A percentile compares a stretch with the other conserved stretches of the same genome.
Evolutionary conservation across 208 protist genomes (phyloP).

Genomic region (Vickermania spadyakhi): DNA sequence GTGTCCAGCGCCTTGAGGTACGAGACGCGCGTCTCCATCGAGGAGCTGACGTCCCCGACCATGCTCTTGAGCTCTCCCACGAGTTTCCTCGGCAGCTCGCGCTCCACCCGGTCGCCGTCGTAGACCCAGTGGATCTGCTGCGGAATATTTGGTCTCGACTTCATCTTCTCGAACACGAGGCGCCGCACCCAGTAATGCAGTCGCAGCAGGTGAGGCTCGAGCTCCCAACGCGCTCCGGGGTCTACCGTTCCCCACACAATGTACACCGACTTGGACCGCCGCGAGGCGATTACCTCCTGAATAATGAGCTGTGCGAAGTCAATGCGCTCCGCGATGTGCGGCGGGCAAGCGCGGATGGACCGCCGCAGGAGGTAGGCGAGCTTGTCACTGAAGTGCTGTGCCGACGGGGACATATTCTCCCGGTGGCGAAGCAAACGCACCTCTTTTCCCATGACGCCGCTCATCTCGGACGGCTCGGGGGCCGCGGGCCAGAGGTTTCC

Average conservation of each 20-base stretch:
- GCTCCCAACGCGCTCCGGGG: constrained; percentile 62
- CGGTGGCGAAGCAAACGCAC: constrained; percentile 64
- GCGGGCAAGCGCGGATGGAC: constrained; percentile 70
- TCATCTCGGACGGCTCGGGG: constrained; percentile 30
- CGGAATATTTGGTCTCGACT: constrained; percentile 77
- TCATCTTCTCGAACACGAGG: constrained; percentile 66
- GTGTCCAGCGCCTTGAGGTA: constrained; percentile 88
- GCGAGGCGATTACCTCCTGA: constrained; percentile 76
- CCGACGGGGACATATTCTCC: constrained; percentile 81
- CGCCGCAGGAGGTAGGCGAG: constrained; percentile 83
- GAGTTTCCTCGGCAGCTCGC: constrained; percentile 66
- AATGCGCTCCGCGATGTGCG: constrained; percentile 79
- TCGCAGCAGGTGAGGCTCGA: constrained; percentile 78
- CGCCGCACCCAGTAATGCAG: constrained; percentile 85
- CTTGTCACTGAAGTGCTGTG: constrained; percentile 65
- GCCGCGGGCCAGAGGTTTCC: constrained; percentile 83
- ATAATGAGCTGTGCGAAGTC: constrained; percentile 90
- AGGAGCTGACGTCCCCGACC: constrained; percentile 48
- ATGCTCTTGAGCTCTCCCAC: constrained; percentile 61
- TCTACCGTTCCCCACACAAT: constrained; percentile 90
- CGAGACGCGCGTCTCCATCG: constrained; percentile 76
- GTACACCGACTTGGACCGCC: constrained; percentile 81
- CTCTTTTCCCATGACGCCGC: constrained; percentile 72
- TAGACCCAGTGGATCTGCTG: constrained; percentile 77
- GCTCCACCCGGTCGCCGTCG: constrained; percentile 62